A percentile compares a stretch with the other conserved stretches of the same genome.
These are phyloP conservation scores for Clonostachys solani DNA, from an alignment of 2,329 filamentous ascomycete genomes.

Conservation along the genomic window DNA sequence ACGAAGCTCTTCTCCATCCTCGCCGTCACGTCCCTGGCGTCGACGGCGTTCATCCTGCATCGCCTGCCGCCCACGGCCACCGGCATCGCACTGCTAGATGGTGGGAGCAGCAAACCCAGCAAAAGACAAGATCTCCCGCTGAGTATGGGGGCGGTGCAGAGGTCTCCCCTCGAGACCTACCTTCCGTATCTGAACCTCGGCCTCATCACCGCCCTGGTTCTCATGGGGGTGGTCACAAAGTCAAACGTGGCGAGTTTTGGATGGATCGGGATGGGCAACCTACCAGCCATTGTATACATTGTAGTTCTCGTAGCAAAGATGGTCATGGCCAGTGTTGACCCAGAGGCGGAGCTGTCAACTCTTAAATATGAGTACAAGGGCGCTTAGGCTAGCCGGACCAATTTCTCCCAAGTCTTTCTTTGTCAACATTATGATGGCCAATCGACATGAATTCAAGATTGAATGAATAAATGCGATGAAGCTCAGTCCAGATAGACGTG, in stretches of 20 bases:
- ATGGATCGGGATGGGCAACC: constrained; percentile 38
- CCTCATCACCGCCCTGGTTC: constrained; percentile 47
- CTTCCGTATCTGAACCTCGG: constrained; percentile 57
- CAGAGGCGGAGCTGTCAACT: constrained; percentile 56
- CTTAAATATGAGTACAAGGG: constrained; percentile 67
- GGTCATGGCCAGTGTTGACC: constrained; percentile 65
- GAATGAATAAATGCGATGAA: background rate
- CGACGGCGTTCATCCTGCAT: constrained; percentile 58
- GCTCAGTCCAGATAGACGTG: background rate
- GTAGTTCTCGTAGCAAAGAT: constrained; percentile 59
- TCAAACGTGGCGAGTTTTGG: constrained; percentile 23
- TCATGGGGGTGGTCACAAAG: constrained; percentile 35
- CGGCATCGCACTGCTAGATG: constrained; percentile 46
- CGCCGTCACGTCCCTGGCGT: constrained; percentile 57
- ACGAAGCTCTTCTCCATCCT: constrained; percentile 45
- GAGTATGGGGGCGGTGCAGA: background rate
- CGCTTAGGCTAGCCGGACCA: constrained; percentile 32
- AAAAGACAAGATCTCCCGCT: background rate
- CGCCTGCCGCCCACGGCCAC: constrained; percentile 49
- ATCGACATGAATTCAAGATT: background rate
- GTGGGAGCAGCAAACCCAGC: background rate
- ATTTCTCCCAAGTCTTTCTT: background rate
- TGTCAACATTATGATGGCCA: background rate
- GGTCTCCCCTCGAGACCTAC: constrained; percentile 48
- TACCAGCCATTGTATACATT: constrained; percentile 55